These are phyloP conservation scores for Phaeodactylum tricornutum DNA, from an alignment of 108 stramenopile genomes.

Conservation along the genomic window DNA sequence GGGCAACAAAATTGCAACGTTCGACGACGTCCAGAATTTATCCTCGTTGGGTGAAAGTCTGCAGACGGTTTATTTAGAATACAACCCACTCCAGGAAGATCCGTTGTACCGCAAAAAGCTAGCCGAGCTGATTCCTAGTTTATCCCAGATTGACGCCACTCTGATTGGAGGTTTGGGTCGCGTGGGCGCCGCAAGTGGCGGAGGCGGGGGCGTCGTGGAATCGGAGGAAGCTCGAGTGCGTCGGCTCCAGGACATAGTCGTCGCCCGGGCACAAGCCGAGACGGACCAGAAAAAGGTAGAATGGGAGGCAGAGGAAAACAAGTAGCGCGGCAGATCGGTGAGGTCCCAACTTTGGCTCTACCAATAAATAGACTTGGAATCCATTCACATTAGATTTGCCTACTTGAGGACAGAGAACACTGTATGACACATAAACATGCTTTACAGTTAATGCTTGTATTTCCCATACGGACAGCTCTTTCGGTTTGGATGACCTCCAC, in stretches of 20 bases:
- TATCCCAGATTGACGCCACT: slow-evolving; percentile 84
- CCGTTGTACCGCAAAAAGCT: slow-evolving; percentile 80
- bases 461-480: no score
- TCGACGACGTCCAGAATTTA: slow-evolving; percentile 62
- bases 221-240: slow-evolving; percentile 17
- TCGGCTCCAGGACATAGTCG: slow-evolving; percentile 21
- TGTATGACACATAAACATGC: no score
- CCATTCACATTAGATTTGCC: no score
- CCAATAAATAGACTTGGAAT: no score
- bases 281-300: no score
- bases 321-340: no score
- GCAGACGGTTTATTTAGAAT: slow-evolving; percentile 92
- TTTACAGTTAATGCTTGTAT: no score
- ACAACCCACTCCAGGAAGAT: slow-evolving; percentile 87
- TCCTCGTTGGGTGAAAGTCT: slow-evolving; percentile 30
- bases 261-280: slow-evolving; percentile 26
- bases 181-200: slow-evolving; percentile 1
- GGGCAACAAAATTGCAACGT: slow-evolving; percentile 83
- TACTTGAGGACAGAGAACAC: no score
- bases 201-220: slow-evolving; percentile 1
- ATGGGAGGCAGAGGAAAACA: background rate
- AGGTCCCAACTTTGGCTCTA: no score
- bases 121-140: slow-evolving; percentile 55
- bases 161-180: slow-evolving; percentile 29
- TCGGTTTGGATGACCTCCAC: no score